phyloP scores from a whole-genome alignment of 768 basidiomycete species.

The Calocybe indica region DNA sequence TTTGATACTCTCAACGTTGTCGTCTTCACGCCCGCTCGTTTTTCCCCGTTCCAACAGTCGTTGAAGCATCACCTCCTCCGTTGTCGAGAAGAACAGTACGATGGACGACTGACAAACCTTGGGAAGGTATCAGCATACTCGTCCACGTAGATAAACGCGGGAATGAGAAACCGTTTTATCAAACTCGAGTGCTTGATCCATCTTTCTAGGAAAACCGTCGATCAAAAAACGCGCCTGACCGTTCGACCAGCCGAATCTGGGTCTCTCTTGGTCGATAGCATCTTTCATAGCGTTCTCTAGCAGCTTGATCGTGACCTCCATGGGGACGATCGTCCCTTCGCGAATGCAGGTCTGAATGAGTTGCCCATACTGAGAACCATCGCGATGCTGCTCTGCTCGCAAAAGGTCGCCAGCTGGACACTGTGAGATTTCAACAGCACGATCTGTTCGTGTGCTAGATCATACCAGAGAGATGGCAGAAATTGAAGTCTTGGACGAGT shows the following conservation, averaged over 20 bases:
- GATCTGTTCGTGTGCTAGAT: background rate
- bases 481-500: constrained; percentile 80
- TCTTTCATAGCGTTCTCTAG: constrained; percentile 86
- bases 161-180: constrained; percentile 63
- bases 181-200: constrained; percentile 95
- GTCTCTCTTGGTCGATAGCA: constrained; percentile 38
- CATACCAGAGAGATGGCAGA: constrained; percentile 90
- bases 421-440: background rate
- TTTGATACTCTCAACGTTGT: constrained; percentile 89
- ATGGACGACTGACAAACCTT: constrained; percentile 78
- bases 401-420: constrained; percentile 89
- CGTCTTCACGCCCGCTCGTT: constrained; percentile 94
- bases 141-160: background rate
- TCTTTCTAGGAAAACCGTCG: constrained; percentile 96
- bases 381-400: constrained; percentile 87
- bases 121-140: constrained; percentile 1
- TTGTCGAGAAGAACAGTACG: constrained; percentile 83
- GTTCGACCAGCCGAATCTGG: constrained; percentile 55
- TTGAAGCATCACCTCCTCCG: constrained; percentile 80
- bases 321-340: constrained; percentile 92
- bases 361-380: constrained; percentile 75
- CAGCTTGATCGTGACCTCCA: constrained; percentile 94
- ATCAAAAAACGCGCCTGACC: constrained; percentile 86
- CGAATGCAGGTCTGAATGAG: constrained; percentile 85
- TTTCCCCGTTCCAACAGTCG: constrained; percentile 87